phyloP scores from a whole-genome alignment of 305 asterid genomes.

The Fraxinus baroniana region DNA sequence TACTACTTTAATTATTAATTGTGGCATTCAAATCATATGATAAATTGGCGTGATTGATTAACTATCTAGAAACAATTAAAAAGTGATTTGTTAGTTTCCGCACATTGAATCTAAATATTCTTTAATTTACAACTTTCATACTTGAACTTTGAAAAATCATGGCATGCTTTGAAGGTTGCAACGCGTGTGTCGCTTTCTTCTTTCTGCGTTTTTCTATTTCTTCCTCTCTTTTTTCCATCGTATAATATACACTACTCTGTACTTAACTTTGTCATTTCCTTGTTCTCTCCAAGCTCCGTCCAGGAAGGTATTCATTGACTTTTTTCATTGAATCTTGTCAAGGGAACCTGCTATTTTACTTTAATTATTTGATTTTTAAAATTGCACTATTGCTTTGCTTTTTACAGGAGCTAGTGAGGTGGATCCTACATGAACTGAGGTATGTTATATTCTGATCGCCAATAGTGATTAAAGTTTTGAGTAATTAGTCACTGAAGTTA shows the following conservation, averaged over 20 bases:
- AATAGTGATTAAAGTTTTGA: too few species aligned
- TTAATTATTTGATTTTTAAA: neutral
- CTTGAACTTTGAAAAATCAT: slow-evolving; percentile 89
- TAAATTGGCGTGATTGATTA: too few species aligned
- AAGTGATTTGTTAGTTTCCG: too few species aligned
- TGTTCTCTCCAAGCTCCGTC: neutral
- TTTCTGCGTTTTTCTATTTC: neutral
- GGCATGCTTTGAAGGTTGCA: slow-evolving; percentile 84
- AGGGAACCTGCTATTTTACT: neutral
- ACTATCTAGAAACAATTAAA: too few species aligned
- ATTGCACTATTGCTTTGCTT: slow-evolving; percentile 12
- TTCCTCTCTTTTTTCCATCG: neutral
- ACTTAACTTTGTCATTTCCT: neutral
- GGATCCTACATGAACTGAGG: slow-evolving; percentile 92
- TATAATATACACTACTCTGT: neutral
- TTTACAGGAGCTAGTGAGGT: slow-evolving; percentile 77
- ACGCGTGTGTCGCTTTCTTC: slow-evolving; percentile 43
- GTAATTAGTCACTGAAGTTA: too few species aligned
- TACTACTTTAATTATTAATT: too few species aligned
- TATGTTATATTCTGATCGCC: slow-evolving; percentile 24
- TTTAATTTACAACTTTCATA: slow-evolving; percentile 6
- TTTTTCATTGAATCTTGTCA: neutral
- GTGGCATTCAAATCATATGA: too few species aligned
- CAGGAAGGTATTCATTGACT: neutral
- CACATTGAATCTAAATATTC: too few species aligned